A percentile compares a stretch with the other conserved stretches of the same genome.
These are phyloP conservation scores for Scutellaria baicalensis DNA, from an alignment of 257 asterid genomes.

Conservation along the genomic window DNA sequence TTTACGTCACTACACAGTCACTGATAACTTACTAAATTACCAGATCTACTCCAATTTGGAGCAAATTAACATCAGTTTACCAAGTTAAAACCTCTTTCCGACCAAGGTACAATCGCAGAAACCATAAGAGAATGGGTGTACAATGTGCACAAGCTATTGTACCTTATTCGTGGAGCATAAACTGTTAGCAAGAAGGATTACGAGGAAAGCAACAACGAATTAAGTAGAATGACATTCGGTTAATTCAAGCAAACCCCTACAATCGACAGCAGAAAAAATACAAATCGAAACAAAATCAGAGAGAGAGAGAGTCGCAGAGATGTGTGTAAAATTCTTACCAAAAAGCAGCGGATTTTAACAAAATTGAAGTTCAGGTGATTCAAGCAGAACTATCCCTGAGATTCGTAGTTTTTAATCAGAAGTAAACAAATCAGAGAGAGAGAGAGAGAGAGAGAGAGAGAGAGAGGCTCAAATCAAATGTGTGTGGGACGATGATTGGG, in stretches of 20 bases:
- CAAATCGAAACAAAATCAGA: neutral
- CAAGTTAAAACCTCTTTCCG: neutral
- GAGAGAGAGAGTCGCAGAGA: neutral
- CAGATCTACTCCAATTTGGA: neutral
- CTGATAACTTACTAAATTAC: neutral
- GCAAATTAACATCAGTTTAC: neutral
- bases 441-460: neutral
- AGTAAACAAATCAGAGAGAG: slow-evolving; percentile 2
- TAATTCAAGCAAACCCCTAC: neutral
- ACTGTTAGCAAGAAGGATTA: neutral
- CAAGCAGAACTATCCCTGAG: neutral
- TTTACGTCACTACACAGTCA: neutral
- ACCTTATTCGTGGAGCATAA: neutral
- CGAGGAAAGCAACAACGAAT: neutral
- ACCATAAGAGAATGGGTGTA: neutral
- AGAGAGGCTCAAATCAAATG: neutral
- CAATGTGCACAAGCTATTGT: neutral
- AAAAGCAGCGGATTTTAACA: neutral
- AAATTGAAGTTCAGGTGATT: neutral
- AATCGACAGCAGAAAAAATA: neutral
- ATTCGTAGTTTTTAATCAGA: neutral
- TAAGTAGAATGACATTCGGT: neutral
- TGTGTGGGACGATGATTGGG: neutral
- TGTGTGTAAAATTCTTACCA: neutral
- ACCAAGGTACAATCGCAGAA: neutral